phyloP scores from a whole-genome alignment of 129 eudicot species.

The Pittosporum tobira region DNA sequence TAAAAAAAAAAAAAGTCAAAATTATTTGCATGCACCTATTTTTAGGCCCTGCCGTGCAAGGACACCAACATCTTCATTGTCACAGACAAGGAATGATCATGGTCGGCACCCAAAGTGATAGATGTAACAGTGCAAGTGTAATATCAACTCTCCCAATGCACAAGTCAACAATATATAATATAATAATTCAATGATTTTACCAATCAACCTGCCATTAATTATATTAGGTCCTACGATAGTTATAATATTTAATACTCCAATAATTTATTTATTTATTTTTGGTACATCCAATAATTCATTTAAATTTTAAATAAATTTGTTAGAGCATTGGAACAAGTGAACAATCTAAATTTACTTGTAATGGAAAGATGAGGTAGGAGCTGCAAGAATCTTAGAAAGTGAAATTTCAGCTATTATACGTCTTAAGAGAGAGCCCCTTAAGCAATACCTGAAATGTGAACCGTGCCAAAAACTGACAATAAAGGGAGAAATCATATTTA shows the following conservation, averaged over 20 bases:
- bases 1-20: too few relatives aligned
- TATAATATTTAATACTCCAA: too few relatives aligned
- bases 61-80: neutral
- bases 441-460: constrained; percentile 19
- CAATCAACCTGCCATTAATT: neutral
- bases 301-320: neutral
- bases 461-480: constrained; percentile 12
- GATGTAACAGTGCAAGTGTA: neutral
- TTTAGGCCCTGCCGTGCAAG: too few relatives aligned
- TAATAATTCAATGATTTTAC: neutral
- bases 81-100: neutral
- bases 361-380: neutral
- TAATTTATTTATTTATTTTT: too few relatives aligned
- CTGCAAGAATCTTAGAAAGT: neutral
- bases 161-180: neutral
- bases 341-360: constrained; percentile 1
- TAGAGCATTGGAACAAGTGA: constrained; percentile 5
- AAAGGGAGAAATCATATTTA: constrained; percentile 20
- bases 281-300: too few relatives aligned
- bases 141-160: neutral
- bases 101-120: neutral
- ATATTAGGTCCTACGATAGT: neutral
- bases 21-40: too few relatives aligned
- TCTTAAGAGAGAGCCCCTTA: neutral
- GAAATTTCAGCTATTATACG: neutral